A percentile compares a stretch with the other conserved stretches of the same genome.
These are phyloP conservation scores for Citrus unshiu DNA, from an alignment of 345 rosid genomes.

Conservation along the genomic window DNA sequence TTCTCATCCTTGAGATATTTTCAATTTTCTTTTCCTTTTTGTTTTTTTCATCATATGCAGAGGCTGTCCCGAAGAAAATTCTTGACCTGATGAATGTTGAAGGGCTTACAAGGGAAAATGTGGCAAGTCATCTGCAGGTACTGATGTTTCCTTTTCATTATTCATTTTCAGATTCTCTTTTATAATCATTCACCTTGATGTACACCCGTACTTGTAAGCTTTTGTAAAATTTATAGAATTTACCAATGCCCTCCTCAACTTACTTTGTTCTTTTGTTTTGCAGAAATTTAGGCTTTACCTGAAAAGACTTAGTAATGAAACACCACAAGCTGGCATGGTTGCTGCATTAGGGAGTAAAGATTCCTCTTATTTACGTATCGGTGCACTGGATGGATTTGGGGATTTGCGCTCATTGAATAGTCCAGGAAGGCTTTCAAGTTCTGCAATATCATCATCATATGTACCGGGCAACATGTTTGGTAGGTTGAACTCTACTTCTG, in stretches of 20 bases:
- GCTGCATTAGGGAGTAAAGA: conserved; percentile 59
- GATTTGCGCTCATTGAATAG: conserved; percentile 45
- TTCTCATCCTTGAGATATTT: not conserved
- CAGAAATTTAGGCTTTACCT: conserved; percentile 91
- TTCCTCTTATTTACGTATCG: conserved; percentile 45
- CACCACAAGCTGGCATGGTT: conserved; percentile 45
- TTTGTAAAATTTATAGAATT: conserved; percentile 2
- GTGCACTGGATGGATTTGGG: conserved; percentile 51
- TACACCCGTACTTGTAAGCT: not conserved
- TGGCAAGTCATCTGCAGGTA: conserved; percentile 97
- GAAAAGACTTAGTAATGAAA: conserved; percentile 49
- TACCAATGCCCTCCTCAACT: not conserved
- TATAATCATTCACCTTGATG: not conserved
- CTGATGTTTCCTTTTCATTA: conserved; percentile 14
- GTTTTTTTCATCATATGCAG: conserved; percentile 34
- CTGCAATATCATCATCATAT: conserved; percentile 53
- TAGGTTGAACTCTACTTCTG: conserved; percentile 53
- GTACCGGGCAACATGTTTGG: conserved; percentile 42
- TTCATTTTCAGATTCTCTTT: not conserved
- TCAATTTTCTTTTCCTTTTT: conserved; percentile 2
- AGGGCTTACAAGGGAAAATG: conserved; percentile 92
- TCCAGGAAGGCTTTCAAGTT: conserved; percentile 51
- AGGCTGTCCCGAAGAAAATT: conserved; percentile 93
- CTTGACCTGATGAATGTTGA: conserved; percentile 91
- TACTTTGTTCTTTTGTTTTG: conserved; percentile 8